phyloP scores from a whole-genome alignment of 2,329 filamentous ascomycete genomes.

The Emmonsia crescens region DNA sequence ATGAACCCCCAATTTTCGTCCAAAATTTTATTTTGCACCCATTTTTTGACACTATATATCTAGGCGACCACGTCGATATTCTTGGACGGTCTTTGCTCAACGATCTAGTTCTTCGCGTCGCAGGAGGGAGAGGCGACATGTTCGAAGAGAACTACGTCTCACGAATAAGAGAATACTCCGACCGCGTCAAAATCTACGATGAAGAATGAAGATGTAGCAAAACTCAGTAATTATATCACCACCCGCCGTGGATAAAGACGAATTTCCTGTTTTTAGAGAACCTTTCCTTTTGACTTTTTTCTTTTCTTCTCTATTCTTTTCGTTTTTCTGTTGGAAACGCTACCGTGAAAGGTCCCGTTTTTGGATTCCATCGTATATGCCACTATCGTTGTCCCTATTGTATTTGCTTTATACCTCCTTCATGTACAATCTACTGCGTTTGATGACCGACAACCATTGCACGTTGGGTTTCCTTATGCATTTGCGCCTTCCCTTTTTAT shows the following conservation, averaged over 20 bases:
- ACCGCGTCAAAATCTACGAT: constrained; percentile 72
- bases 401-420: neutral
- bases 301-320: neutral
- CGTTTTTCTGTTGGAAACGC: neutral
- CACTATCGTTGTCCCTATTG: neutral
- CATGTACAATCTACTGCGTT: neutral
- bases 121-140: constrained; percentile 68
- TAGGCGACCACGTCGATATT: constrained; percentile 92
- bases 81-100: constrained; percentile 80
- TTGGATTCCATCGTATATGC: neutral
- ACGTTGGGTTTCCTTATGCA: neutral
- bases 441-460: neutral
- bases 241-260: neutral
- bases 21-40: no score
- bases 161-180: constrained; percentile 71
- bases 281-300: neutral
- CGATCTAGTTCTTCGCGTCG: constrained; percentile 77
- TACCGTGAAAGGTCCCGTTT: neutral
- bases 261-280: neutral
- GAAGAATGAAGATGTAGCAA: constrained; percentile 31
- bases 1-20: neutral
- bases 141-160: constrained; percentile 71
- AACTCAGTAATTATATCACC: neutral
- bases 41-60: constrained; percentile 19
- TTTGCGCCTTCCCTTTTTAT: neutral